These are phyloP conservation scores for Aphanomyces euteiches DNA, from an alignment of 352 stramenopile genomes.

Conservation along the genomic window DNA sequence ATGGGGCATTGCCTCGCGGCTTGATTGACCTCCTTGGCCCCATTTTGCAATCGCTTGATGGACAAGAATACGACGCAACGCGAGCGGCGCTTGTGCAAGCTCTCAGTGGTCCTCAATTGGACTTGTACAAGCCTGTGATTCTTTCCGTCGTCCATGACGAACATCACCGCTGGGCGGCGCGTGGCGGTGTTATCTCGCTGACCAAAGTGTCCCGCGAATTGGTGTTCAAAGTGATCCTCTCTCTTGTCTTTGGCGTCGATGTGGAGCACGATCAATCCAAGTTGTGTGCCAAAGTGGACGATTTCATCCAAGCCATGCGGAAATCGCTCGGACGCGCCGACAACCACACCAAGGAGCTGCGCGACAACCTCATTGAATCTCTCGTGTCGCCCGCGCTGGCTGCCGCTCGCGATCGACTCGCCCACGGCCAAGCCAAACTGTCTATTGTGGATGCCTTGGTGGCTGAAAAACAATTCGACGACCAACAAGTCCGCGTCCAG, in stretches of 20 bases:
- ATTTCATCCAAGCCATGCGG: not conserved
- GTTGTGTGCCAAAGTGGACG: not conserved
- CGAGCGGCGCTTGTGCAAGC: no score
- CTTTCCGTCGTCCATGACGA: not conserved
- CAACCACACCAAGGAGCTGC: not conserved
- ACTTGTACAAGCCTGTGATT: not conserved
- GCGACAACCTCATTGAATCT: not conserved
- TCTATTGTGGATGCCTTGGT: slow-evolving; percentile 19
- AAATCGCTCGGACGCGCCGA: not conserved
- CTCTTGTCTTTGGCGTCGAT: slow-evolving; percentile 2
- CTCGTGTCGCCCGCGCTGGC: slow-evolving; percentile 10
- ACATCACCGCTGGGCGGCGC: slow-evolving; percentile 13
- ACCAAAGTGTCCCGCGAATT: not conserved
- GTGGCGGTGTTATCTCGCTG: slow-evolving; percentile 12
- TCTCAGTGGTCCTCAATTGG: not conserved
- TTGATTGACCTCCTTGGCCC: no score
- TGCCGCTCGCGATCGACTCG: slow-evolving; percentile 8
- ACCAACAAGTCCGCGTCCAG: slow-evolving; percentile 5
- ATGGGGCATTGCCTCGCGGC: no score
- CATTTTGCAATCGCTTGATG: no score
- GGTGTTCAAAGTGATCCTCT: not conserved
- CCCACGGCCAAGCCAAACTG: not conserved
- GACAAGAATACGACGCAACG: no score
- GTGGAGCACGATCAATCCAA: not conserved
- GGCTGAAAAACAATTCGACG: not conserved